Evolutionary conservation across 306 rosid genomes (phyloP), one percentile per base, ranked within the genome.

Genomic region (Cyamopsis tetragonoloba): DNA sequence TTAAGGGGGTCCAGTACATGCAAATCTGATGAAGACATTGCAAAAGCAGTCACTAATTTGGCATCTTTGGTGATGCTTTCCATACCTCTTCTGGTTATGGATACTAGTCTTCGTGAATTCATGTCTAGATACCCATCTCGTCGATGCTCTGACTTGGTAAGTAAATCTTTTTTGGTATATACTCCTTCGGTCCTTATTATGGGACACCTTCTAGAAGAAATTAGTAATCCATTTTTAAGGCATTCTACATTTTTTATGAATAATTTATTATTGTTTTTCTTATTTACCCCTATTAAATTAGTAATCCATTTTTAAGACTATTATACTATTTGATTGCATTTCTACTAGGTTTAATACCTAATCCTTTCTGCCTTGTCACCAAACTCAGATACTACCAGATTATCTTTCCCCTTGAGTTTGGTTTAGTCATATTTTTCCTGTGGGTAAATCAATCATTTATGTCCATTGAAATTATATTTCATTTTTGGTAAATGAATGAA

Each of bases 21-120:
- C 58, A 54, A 84, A 81, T 86, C 87, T 5, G 87, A 87, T 17
- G 68, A 83, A 67, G 84, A 86, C 66, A 90, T 90, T 76, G 92
- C 85, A 8, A 19, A 57, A 62, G 81, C 76, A 62, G 89, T 93
- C 63, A 30, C 87, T 48, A 62, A 68, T 10, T 84, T 93, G 72
- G 99, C 95, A 77, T 76, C 77, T 77, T 72, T 76, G 62, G 85
- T 75, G 51, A 75, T 72, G 57, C 74, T 60, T 66, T 86, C 88
- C 61, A 22, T 79, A 28, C 62, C 51, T 20, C 70, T 67, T 57
- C 79, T 84, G 26, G 53, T 79, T 53, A 75, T 71, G 58, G 31
- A 63, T 23, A 58, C 72, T 11, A 26, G 46, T 82, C 83, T 73
- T 78, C 27, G 27, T 23, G 74, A 84, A 50, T 63, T 38, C 56